phyloP scores from a whole-genome alignment of 2,329 filamentous ascomycete genomes.

The Trichoderma polysporum region DNA sequence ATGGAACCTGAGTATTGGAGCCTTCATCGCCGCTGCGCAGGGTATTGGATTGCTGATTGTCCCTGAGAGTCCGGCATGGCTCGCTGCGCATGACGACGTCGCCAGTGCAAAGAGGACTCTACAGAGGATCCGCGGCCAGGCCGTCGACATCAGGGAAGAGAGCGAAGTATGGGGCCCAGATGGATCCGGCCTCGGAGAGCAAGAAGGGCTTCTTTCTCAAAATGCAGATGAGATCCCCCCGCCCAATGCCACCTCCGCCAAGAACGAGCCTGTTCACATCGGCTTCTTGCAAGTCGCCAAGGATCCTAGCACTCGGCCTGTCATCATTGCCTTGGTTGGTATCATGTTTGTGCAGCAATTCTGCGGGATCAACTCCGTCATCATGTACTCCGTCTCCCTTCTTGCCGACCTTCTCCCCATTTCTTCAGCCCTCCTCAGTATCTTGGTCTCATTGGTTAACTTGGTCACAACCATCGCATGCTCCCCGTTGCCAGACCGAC shows the following conservation, averaged over 20 bases:
- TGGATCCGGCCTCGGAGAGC: slow-evolving; percentile 54
- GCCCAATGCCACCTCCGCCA: slow-evolving; percentile 13
- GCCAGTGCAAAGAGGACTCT: slow-evolving; percentile 65
- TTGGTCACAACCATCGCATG: slow-evolving; percentile 78
- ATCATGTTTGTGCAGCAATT: slow-evolving; percentile 94
- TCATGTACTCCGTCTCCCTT: slow-evolving; percentile 97
- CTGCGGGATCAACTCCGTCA: slow-evolving; percentile 92
- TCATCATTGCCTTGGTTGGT: slow-evolving; percentile 79
- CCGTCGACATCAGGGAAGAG: slow-evolving; percentile 71
- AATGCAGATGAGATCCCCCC: slow-evolving; percentile 24
- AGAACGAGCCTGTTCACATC: slow-evolving; percentile 41
- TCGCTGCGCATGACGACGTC: slow-evolving; percentile 66
- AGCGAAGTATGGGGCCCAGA: slow-evolving; percentile 58
- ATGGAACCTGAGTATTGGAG: slow-evolving; percentile 73
- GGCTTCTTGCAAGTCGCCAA: slow-evolving; percentile 65
- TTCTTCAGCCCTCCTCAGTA: slow-evolving; percentile 79
- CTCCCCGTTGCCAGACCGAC: slow-evolving; percentile 80
- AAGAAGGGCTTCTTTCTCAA: slow-evolving; percentile 64
- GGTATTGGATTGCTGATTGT: slow-evolving; percentile 70
- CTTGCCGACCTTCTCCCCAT: slow-evolving; percentile 77
- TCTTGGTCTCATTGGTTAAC: slow-evolving; percentile 83
- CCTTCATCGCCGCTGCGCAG: slow-evolving; percentile 66
- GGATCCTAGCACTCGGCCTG: slow-evolving; percentile 67
- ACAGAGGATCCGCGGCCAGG: slow-evolving; percentile 71
- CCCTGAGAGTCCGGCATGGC: slow-evolving; percentile 85